Evolutionary conservation across 805 yeast genomes (phyloP).

Genomic region (Starmerella gropengiesseri): DNA sequence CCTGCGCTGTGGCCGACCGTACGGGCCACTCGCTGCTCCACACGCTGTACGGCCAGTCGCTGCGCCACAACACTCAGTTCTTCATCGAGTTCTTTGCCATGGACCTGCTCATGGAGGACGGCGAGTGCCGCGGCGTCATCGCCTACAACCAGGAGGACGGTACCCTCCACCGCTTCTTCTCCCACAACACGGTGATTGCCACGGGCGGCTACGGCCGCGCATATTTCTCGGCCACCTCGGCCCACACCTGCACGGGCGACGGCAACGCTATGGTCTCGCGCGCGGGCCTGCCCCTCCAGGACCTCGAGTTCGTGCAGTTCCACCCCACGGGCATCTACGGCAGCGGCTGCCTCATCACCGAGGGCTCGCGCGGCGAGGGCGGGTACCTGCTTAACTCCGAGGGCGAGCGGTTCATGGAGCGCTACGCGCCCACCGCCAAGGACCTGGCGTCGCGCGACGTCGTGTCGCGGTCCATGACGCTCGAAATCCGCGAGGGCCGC

Average conservation of each 20-base stretch:
- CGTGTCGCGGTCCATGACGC: constrained; percentile 93
- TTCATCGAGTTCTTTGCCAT: constrained; percentile 94
- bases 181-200: constrained; percentile 92
- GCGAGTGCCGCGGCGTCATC: constrained; percentile 91
- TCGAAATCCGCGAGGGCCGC: constrained; percentile 98
- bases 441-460: constrained; percentile 98
- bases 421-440: constrained; percentile 97
- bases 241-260: constrained; percentile 99
- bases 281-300: constrained; percentile 97
- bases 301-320: constrained; percentile 95
- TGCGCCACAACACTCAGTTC: constrained; percentile 94
- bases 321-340: constrained; percentile 99
- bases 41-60: constrained; percentile 89
- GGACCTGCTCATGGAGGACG: constrained; percentile 89
- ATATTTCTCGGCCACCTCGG: constrained; percentile 96
- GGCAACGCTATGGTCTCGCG: constrained; percentile 97
- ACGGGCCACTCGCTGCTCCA: constrained; percentile 97
- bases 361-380: constrained; percentile 99
- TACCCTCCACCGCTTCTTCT: constrained; percentile 92
- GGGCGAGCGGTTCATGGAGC: constrained; percentile 99
- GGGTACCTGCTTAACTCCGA: constrained; percentile 91
- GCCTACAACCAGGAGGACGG: constrained; percentile 99
- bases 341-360: constrained; percentile 96
- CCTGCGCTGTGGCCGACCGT: constrained; percentile 99
- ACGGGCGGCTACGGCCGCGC: constrained; percentile 99